Evolutionary conservation across 176 grass and related monocot species (phyloP), one percentile per base, ranked within the genome.

Genomic region (Olyra latifolia): DNA sequence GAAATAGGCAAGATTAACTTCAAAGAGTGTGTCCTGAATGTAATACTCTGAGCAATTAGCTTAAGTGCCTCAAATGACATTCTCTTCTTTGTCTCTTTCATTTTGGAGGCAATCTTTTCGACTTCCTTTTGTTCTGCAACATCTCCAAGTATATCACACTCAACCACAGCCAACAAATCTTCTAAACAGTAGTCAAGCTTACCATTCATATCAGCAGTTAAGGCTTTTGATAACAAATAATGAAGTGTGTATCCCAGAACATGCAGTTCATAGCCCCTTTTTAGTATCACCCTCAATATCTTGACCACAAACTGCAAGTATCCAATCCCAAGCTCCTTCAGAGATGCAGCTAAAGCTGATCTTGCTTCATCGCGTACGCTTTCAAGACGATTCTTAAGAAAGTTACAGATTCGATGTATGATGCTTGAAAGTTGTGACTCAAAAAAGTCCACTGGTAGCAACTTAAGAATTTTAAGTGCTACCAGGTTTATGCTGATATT

Each of bases 11-110:
- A 93, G 64, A 98, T 83, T 83, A 98, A 86, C 75, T 95, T 91
- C 28, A 69, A 68, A 46, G 86, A 87, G 87, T 94, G 85, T 66
- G 92, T 94, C 75, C 56, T 91, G 78, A 95, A 95, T 72, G 92
- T 95, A 85, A 98, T 76, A 56, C 80, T 76, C 75, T 93, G 83
- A 83, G 88, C 71, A 86, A 95, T 85, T 50, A 98, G 70, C 66
- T 94, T 89, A 71, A 98, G 83, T 77, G 92, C 91, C 45, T 98
- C 92, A 83, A 85, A 95, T 23, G 95, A 98, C 90, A 92, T 93
- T 19, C 89, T 95, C 80, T 95, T 98, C 79, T 89, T 94, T 32
- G 95, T 95, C 59, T 98, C 95, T 84, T 98, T 98, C 95, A 95
- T 98, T 89, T 98, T 98, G 46, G 88, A 89, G 43, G 95, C 95